Evolutionary conservation across 352 stramenopile genomes (phyloP).

Genomic region (Pythium plurisporium): DNA sequence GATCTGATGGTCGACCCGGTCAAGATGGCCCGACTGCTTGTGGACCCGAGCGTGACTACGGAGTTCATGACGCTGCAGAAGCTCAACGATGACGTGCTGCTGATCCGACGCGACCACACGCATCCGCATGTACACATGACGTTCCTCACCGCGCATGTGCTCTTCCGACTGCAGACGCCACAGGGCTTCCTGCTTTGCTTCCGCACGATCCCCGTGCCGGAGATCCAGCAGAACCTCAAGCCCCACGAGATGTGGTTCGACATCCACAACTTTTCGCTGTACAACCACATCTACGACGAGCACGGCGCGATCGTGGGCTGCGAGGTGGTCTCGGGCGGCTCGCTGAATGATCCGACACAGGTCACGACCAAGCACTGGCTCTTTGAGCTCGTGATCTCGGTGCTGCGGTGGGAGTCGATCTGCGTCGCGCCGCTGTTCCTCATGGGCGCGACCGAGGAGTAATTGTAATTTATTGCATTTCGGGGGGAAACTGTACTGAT

Average conservation of each 20-base stretch:
- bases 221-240: constrained; percentile 37
- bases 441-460: no score
- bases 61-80: constrained; percentile 47
- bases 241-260: constrained; percentile 59
- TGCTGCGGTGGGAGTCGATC: constrained; percentile 47
- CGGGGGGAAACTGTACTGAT: neutral
- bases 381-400: constrained; percentile 60
- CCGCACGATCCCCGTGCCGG: constrained; percentile 46
- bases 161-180: constrained; percentile 54
- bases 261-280: constrained; percentile 59
- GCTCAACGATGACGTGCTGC: constrained; percentile 47
- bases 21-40: constrained; percentile 39
- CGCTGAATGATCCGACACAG: constrained; percentile 44
- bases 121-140: constrained; percentile 36
- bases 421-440: constrained; percentile 25
- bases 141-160: constrained; percentile 54
- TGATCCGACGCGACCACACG: constrained; percentile 55
- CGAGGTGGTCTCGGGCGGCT: constrained; percentile 50
- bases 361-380: constrained; percentile 56
- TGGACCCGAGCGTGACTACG: constrained; percentile 41
- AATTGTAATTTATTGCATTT: neutral
- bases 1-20: constrained; percentile 25
- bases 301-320: constrained; percentile 14
- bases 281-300: constrained; percentile 46
- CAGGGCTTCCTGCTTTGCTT: constrained; percentile 58